Base-by-base conservation (phyloP, 2,329 filamentous ascomycete species). In the Annulohypoxylon truncatum region DNA sequence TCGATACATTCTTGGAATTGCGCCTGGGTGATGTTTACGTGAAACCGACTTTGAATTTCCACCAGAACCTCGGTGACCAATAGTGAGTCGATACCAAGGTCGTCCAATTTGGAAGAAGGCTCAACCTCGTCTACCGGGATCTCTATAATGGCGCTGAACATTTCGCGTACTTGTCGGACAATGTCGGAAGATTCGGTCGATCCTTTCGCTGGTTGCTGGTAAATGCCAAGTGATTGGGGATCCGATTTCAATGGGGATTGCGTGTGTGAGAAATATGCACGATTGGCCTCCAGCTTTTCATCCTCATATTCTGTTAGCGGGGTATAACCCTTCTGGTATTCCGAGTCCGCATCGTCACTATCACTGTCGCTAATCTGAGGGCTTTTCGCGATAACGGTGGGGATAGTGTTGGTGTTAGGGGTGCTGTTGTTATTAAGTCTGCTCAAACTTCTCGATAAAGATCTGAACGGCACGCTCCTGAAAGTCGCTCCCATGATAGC, bases 51-150 rank as follows among this genome's bases (percentile, higher is more conserved):
- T 15, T 61, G 38, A 10, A 57, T 60, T 7, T 71, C 70, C 3
- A 31, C 60, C n/a, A 70, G 20, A 10, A 72, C 46, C 42, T 72
- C 71, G 1, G 68, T 72, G 1, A 53, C 54, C 35, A 68, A 56
- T 7, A 73, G 15, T 0, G 71, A 73, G 33, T 73, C 71, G 12
- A 73, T 56, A 0, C 70, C 68, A 10, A 73, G 58, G 4, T 72
- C 70, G 7, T 56, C 50, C 1, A 73, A 48, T 0, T 52, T 53
- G 1, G 55, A 42, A 0, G 51, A 52, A 0, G 38, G 57, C 12
- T 26, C 7, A 1, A 73, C 52, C 10, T 73, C 70, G 12, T 56
- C 42, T 33, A 50, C 4, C 1, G 67, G 47, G 2, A 68, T 51
- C 9, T 64, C 66, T 20, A 62, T 60, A 13, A 68, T 35, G 6